Evolutionary conservation across 140 eudicot genomes (phyloP).

Genomic region (Cichorium intybus): DNA sequence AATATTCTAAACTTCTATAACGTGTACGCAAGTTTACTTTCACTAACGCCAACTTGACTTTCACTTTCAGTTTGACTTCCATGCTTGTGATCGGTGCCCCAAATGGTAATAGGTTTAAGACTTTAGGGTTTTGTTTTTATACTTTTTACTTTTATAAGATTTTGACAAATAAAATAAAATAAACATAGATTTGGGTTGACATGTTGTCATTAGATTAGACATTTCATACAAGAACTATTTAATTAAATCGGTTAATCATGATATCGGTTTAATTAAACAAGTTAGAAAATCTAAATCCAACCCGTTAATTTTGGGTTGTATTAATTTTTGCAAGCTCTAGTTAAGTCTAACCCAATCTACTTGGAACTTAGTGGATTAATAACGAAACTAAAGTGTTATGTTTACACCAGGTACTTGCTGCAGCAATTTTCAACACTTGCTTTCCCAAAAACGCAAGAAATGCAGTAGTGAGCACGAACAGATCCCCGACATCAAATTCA

Average conservation of each 20-base stretch:
- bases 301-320: neutral
- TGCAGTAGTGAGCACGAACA: conserved; percentile 39
- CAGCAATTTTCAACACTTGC: conserved; percentile 47
- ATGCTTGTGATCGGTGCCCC: no score
- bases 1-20: neutral
- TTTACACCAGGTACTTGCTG: conserved; percentile 55
- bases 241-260: no score
- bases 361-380: neutral
- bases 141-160: no score
- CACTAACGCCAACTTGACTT: neutral
- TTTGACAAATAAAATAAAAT: no score
- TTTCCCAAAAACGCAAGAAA: conserved; percentile 37
- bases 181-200: no score
- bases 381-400: neutral
- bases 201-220: no score
- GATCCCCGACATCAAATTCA: conserved; percentile 21
- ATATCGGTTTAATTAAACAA: no score
- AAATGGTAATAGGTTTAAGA: no score
- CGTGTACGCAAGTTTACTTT: no score
- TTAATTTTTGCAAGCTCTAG: neutral
- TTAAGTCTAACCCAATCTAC: neutral
- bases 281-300: neutral
- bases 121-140: no score
- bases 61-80: neutral
- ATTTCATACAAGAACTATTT: no score